phyloP scores from a whole-genome alignment of 495 filamentous ascomycete genomes.

The Penicillium cosmopolitanum region DNA sequence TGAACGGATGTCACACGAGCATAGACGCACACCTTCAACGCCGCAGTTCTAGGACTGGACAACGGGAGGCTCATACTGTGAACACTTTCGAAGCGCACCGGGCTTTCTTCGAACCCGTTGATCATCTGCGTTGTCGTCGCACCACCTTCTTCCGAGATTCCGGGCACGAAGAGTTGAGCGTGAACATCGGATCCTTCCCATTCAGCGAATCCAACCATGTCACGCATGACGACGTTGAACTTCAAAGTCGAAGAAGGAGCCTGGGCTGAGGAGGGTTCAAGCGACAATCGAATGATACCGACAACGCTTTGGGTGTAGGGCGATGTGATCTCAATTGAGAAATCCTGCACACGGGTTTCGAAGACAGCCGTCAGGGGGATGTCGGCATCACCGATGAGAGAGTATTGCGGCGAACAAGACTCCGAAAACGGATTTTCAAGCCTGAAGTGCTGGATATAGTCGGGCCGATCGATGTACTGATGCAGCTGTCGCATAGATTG shows the following conservation, averaged over 20 bases:
- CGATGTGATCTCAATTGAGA: constrained; percentile 83
- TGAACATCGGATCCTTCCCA: constrained; percentile 95
- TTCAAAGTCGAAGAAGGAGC: constrained; percentile 91
- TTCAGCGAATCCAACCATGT: constrained; percentile 94
- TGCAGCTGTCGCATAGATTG: constrained; percentile 94
- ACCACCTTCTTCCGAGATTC: constrained; percentile 88
- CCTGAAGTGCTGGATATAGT: constrained; percentile 75
- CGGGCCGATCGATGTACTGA: constrained; percentile 92
- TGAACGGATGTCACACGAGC: constrained; percentile 92
- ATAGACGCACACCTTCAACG: constrained; percentile 89
- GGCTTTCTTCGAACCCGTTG: constrained; percentile 90
- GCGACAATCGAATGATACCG: constrained; percentile 84
- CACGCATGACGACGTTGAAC: constrained; percentile 98
- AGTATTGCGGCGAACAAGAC: constrained; percentile 86
- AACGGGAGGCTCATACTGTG: constrained; percentile 98
- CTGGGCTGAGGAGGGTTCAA: constrained; percentile 93
- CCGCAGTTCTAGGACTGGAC: constrained; percentile 72
- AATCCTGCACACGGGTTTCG: constrained; percentile 93
- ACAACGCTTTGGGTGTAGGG: constrained; percentile 90
- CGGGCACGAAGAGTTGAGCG: constrained; percentile 92
- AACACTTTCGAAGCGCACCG: constrained; percentile 93
- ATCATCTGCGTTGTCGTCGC: constrained; percentile 95
- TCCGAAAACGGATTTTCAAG: constrained; percentile 81
- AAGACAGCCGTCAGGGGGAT: constrained; percentile 94
- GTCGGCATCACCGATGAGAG: constrained; percentile 90